A percentile compares a stretch with the other conserved stretches of the same genome.
phyloP scores from a whole-genome alignment of 495 filamentous ascomycete genomes.

The Talaromyces liani region DNA sequence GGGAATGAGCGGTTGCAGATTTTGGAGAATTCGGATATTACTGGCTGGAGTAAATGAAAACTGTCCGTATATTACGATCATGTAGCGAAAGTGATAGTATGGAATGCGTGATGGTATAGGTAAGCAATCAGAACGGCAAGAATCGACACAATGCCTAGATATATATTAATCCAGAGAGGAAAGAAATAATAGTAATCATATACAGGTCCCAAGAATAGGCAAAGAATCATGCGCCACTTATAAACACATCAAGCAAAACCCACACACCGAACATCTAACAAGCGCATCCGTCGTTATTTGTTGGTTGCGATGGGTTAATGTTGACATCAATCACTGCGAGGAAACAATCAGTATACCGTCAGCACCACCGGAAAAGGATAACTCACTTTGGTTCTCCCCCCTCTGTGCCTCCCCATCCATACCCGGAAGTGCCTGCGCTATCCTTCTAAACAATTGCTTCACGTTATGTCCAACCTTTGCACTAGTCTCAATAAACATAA shows the following conservation, averaged over 20 bases:
- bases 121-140: neutral
- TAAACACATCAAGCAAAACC: conserved; percentile 5
- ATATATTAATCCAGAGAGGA: conserved; percentile 17
- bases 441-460: conserved; percentile 91
- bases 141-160: conserved; percentile 13
- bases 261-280: conserved; percentile 45
- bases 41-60: neutral
- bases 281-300: conserved; percentile 71
- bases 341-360: conserved; percentile 15
- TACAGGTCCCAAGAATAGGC: conserved; percentile 31
- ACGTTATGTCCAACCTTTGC: conserved; percentile 98
- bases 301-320: conserved; percentile 64
- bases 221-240: conserved; percentile 4
- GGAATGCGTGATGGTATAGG: neutral
- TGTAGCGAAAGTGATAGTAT: no score
- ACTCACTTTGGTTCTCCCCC: conserved; percentile 58
- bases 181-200: conserved; percentile 11
- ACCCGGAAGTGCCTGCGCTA: conserved; percentile 93
- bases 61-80: no score
- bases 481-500: conserved; percentile 98
- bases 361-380: neutral
- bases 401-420: conserved; percentile 82
- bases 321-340: conserved; percentile 86
- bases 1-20: conserved; percentile 12
- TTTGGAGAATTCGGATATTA: neutral